Conservation (phyloP, 441 rosid genomes). For the Theobroma grandiflorum region DNA sequence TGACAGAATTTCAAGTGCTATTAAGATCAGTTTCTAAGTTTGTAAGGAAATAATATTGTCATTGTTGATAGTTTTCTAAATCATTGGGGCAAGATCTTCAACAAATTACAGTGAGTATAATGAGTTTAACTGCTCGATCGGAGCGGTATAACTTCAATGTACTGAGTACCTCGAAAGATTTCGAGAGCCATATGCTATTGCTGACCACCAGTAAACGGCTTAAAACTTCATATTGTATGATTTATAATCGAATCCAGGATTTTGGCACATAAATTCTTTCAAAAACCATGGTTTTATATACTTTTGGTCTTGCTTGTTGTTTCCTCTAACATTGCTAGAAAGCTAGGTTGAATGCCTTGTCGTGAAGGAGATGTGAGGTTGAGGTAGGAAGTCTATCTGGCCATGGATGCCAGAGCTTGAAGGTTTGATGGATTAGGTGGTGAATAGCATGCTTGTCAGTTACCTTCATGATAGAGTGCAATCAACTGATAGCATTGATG, state of each 20-base stretch:
- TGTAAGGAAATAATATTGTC: background rate
- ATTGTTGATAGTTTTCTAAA: background rate
- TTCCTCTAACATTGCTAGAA: background rate
- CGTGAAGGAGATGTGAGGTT: slow-evolving; percentile 3
- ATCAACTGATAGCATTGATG: too few relatives aligned
- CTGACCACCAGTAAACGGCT: background rate
- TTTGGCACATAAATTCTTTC: background rate
- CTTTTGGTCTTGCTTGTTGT: background rate
- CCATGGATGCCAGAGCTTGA: background rate
- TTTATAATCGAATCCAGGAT: background rate
- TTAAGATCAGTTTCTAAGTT: background rate
- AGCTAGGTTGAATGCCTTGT: background rate
- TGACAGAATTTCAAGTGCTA: background rate
- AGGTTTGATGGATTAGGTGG: slow-evolving; percentile 6
- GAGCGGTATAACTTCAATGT: background rate
- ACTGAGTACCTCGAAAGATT: background rate
- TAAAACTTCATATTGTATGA: background rate
- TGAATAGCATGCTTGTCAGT: too few relatives aligned
- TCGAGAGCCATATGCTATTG: background rate
- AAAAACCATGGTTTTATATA: background rate
- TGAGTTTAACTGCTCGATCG: background rate
- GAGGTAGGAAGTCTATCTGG: background rate
- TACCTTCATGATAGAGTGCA: too few relatives aligned
- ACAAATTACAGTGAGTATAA: background rate
- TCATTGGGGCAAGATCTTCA: background rate